Percentiles rank a stretch among this genome's conserved stretches.
These are phyloP conservation scores for Blastomyces emzantsi DNA, from an alignment of 2,329 filamentous ascomycete genomes.

Conservation along the genomic window DNA sequence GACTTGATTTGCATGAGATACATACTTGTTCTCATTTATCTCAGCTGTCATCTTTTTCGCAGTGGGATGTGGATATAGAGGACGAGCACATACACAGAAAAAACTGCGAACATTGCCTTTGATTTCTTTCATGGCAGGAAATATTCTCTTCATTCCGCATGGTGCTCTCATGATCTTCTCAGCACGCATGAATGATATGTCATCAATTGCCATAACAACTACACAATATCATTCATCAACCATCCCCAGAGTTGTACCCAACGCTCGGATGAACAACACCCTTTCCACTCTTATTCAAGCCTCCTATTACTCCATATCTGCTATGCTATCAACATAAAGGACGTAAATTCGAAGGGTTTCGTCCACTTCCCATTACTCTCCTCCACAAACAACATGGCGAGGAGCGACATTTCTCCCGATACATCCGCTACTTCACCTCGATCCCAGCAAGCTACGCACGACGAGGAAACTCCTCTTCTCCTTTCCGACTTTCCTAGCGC, in stretches of 20 bases:
- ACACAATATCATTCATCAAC: neutral
- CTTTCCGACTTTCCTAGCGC: neutral
- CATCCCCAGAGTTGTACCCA: neutral
- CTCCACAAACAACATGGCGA: neutral
- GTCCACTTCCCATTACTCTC: neutral
- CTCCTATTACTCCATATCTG: neutral
- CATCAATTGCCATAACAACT: conserved; percentile 2
- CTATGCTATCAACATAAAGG: neutral
- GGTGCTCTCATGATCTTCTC: neutral
- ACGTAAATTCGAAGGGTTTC: neutral
- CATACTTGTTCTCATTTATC: neutral
- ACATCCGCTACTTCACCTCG: neutral
- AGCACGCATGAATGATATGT: neutral
- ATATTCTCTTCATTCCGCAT: neutral
- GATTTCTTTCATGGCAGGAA: neutral
- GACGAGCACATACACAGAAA: too few relatives aligned
- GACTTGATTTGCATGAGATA: neutral
- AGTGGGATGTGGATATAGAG: neutral
- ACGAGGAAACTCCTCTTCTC: conserved; percentile 1
- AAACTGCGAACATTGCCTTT: too few relatives aligned
- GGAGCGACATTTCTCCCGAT: neutral
- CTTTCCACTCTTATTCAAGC: neutral
- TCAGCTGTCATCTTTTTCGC: neutral
- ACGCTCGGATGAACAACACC: neutral
- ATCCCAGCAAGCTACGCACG: neutral